Conservation (phyloP, 1,284 basidiomycete genomes). For the Apiotrichum sp. region DNA sequence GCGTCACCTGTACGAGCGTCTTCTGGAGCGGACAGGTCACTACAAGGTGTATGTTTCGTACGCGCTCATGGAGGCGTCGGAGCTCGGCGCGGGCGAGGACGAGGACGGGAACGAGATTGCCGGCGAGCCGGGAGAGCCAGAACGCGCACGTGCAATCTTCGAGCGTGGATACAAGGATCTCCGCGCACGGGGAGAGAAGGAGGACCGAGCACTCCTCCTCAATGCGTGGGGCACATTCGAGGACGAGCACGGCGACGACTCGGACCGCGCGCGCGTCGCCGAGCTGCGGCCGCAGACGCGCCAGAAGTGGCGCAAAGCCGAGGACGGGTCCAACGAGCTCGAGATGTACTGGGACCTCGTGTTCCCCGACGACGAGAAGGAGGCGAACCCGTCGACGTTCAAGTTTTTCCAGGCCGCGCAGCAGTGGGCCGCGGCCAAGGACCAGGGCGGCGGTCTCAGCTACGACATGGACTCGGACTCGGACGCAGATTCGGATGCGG, state of each 20-base stretch:
- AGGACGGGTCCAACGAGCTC: constrained; percentile 73
- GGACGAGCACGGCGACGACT: constrained; percentile 63
- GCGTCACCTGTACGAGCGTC: constrained; percentile 80
- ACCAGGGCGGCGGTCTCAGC: constrained; percentile 22
- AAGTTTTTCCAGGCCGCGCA: constrained; percentile 91
- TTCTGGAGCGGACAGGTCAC: constrained; percentile 81
- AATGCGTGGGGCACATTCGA: constrained; percentile 94
- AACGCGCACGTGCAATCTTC: constrained; percentile 68
- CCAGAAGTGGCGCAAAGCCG: constrained; percentile 73
- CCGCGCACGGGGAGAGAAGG: constrained; percentile 71
- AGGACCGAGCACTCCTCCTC: constrained; percentile 82
- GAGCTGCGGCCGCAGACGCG: constrained; percentile 85
- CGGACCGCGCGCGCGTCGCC: constrained; percentile 69
- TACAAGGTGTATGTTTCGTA: constrained; percentile 64
- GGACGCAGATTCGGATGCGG: constrained; percentile 21
- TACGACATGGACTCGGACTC: constrained; percentile 37
- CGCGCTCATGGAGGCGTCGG: constrained; percentile 47
- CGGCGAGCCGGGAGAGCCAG: constrained; percentile 63
- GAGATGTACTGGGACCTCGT: constrained; percentile 91
- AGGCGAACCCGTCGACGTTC: constrained; percentile 84
- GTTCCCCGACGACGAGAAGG: constrained; percentile 89
- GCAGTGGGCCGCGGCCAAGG: constrained; percentile 58
- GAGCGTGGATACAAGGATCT: constrained; percentile 80
- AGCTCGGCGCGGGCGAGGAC: constrained; percentile 57
- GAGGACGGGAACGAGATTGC: constrained; percentile 65